Conservation (phyloP, 371 early-diverging fungal genomes). For the Rhizopus sp. region DNA sequence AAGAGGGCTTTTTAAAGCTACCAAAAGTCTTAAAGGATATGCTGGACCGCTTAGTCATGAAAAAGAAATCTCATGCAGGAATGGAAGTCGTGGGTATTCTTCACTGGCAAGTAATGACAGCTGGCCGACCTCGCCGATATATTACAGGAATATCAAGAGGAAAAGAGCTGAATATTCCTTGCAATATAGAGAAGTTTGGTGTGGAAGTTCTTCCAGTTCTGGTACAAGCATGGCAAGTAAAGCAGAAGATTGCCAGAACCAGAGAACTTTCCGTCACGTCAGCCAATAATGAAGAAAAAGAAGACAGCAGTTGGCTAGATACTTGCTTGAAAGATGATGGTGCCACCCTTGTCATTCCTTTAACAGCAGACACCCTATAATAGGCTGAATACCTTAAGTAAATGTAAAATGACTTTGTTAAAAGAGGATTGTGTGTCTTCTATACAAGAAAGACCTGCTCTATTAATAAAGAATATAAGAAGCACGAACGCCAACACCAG, state of each 20-base stretch:
- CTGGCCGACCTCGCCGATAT: background rate
- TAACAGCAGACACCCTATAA: too few species aligned
- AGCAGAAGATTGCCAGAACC: conserved; percentile 9
- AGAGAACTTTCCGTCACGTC: conserved; percentile 1
- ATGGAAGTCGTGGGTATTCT: background rate
- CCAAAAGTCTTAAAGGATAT: conserved; percentile 1
- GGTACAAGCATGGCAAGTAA: conserved; percentile 14
- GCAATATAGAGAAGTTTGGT: conserved; percentile 4
- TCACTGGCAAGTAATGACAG: background rate
- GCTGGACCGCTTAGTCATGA: background rate
- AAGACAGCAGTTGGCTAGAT: too few species aligned
- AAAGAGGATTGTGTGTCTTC: too few species aligned
- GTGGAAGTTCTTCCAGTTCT: background rate
- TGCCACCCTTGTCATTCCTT: too few species aligned
- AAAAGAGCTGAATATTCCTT: conserved; percentile 3
- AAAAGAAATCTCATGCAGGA: background rate
- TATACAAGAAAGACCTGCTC: too few species aligned
- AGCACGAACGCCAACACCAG: too few species aligned
- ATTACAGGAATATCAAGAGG: conserved; percentile 7
- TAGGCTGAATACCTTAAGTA: too few species aligned
- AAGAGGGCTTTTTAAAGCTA: background rate
- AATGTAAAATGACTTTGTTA: too few species aligned
- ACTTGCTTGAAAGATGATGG: too few species aligned
- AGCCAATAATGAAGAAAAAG: conserved; percentile 4
- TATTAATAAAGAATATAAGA: too few species aligned